Evolutionary conservation across 2,329 filamentous ascomycete genomes (phyloP), one percentile per base, ranked within the genome.

Genomic region (Pseudophaeomoniella oleicola): DNA sequence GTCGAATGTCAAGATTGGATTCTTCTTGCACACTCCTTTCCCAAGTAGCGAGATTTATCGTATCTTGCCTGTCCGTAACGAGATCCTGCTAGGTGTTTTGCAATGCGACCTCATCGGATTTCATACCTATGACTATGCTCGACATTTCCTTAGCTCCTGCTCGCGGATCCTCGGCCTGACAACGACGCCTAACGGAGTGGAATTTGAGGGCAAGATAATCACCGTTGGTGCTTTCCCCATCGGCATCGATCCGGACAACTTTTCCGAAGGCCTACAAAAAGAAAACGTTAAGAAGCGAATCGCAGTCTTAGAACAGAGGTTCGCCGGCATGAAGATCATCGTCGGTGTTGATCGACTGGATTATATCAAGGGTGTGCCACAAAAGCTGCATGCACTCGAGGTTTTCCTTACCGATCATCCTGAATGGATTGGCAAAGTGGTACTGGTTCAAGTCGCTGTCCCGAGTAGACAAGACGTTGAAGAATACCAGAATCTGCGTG

Each of bases 61-160:
- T 44, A 94, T 96, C 46, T 67, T 96, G 5, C 90, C 90, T 1
- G 88, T 96, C 18, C 76, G 90, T 44, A 86, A 94, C 55, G 79
- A 85, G 50, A 77, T 96, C 35, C 71, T 98, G 32, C 71, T 81
- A 34, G 87, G 90, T 38, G 76, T 96, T 29, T 69, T 98, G 19
- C 81, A 93, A 55, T 94, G 88, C 64, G 90, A 96, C 55, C 66
- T 98, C 41, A 85, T 96, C 53, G 90, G 90, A 19, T 96, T 98
- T 67, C 90, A 98, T 61, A 98, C 90, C 17, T 96, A 94, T 63
- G 88, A 96, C 62, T 98, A 98, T 53, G 88, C 87, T n/a, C 75
- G 90, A 36, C 90, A 98, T 61, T 98, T 96, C 64, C 64, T 98
- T 46, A 94, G 86, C 63, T 88, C 83, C 54, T 96, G 90, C 63